These are phyloP conservation scores for Fragaria ananassa DNA, from an alignment of 306 rosid genomes.

Conservation along the genomic window DNA sequence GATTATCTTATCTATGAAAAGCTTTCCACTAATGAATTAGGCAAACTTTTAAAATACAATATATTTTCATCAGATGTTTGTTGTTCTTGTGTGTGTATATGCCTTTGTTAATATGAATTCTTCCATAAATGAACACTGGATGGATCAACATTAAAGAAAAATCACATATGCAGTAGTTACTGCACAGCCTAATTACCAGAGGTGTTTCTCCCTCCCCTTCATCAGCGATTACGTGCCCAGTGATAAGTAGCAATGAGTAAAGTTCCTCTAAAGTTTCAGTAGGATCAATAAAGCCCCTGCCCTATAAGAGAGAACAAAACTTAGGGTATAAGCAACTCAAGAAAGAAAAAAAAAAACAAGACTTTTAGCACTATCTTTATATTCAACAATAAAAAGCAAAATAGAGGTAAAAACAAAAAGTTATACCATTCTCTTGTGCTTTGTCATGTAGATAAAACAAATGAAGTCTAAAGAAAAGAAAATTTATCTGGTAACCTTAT, in stretches of 20 bases:
- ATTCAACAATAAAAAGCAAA: neutral
- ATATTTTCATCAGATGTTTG: neutral
- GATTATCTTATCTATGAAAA: neutral
- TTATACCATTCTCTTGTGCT: neutral
- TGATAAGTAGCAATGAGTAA: slow-evolving; percentile 76
- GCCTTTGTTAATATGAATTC: neutral
- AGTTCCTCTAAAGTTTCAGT: slow-evolving; percentile 91
- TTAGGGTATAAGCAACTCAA: slow-evolving; percentile 30
- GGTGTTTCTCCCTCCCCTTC: slow-evolving; percentile 98
- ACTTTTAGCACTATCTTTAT: neutral
- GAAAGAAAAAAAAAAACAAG: neutral
- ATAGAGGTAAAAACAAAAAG: neutral
- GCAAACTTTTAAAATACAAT: neutral
- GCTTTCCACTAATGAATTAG: too few relatives aligned
- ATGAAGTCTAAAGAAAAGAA: neutral
- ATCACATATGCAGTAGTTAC: neutral
- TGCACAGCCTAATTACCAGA: slow-evolving; percentile 39
- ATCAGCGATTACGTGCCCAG: slow-evolving; percentile 88
- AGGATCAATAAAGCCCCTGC: slow-evolving; percentile 68
- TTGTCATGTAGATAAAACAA: neutral
- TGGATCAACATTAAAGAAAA: neutral
- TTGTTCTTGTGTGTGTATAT: neutral
- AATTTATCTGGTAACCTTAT: neutral
- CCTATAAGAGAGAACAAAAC: slow-evolving; percentile 53
- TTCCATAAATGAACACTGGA: neutral